These are phyloP conservation scores for Corrigiola litoralis DNA, from an alignment of 179 eudicot species.

Conservation along the genomic window DNA sequence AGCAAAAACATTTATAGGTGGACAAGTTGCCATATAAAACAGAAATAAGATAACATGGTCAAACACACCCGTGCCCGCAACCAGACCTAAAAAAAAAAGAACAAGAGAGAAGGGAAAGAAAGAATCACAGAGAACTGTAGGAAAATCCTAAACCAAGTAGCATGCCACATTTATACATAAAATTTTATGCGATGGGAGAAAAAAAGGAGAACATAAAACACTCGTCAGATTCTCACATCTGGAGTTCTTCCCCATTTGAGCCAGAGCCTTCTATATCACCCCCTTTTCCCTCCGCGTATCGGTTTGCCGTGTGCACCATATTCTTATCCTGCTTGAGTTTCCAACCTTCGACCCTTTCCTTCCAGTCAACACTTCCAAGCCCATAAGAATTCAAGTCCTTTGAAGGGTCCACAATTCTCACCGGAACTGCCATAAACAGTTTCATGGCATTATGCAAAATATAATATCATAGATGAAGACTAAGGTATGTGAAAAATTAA, in stretches of 20 bases:
- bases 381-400: slow-evolving; percentile 91
- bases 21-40: neutral
- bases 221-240: slow-evolving; percentile 48
- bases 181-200: neutral
- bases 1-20: neutral
- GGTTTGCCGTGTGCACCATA: slow-evolving; percentile 42
- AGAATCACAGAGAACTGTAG: neutral
- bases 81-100: no score
- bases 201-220: neutral
- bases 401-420: slow-evolving; percentile 86
- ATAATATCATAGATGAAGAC: neutral
- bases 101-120: neutral
- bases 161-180: neutral
- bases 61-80: neutral
- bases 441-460: slow-evolving; percentile 12
- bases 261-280: slow-evolving; percentile 92
- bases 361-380: slow-evolving; percentile 87
- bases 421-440: slow-evolving; percentile 56
- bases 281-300: slow-evolving; percentile 68
- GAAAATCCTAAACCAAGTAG: neutral
- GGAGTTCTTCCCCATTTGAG: slow-evolving; percentile 93
- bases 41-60: neutral
- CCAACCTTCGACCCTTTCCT: slow-evolving; percentile 94
- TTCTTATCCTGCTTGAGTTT: slow-evolving; percentile 85
- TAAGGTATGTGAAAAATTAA: neutral